phyloP scores from a whole-genome alignment of 306 rosid genomes.

The Leucaena leucocephala region DNA sequence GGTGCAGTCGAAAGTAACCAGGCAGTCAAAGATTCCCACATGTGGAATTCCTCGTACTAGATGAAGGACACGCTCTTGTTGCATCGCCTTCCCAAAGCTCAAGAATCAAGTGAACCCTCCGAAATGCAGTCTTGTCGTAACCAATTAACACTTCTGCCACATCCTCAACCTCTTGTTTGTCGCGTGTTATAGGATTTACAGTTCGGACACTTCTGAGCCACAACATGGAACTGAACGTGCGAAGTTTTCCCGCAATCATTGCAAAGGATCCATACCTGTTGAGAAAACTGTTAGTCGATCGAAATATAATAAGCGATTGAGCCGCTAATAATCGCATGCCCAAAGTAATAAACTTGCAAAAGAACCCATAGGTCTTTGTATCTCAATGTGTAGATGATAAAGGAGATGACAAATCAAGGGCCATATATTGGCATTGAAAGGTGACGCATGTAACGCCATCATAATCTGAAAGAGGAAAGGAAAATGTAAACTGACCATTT shows the following conservation, averaged over 20 bases:
- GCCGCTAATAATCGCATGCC: neutral
- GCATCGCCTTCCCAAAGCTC: slow-evolving; percentile 11
- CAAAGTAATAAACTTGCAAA: neutral
- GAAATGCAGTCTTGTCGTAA: neutral
- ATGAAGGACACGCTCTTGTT: neutral
- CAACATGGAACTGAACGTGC: slow-evolving; percentile 63
- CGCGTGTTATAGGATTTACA: slow-evolving; percentile 92
- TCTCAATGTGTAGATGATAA: neutral
- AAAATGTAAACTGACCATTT: slow-evolving; percentile 47
- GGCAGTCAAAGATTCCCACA: neutral
- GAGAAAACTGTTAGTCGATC: slow-evolving; percentile 3
- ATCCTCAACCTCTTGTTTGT: slow-evolving; percentile 67
- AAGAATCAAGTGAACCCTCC: slow-evolving; percentile 20
- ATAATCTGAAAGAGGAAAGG: neutral
- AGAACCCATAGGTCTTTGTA: neutral
- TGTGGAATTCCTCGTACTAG: slow-evolving; percentile 14
- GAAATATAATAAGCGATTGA: neutral
- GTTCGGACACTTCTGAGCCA: slow-evolving; percentile 76
- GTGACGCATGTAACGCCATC: slow-evolving; percentile 1
- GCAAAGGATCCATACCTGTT: slow-evolving; percentile 86
- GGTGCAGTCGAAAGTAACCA: neutral
- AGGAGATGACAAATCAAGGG: neutral
- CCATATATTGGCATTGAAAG: neutral
- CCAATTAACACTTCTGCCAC: slow-evolving; percentile 35
- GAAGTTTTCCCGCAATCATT: slow-evolving; percentile 78